Conservation (phyloP, 139 green algal species). For the Micractinium conductrix region DNA sequence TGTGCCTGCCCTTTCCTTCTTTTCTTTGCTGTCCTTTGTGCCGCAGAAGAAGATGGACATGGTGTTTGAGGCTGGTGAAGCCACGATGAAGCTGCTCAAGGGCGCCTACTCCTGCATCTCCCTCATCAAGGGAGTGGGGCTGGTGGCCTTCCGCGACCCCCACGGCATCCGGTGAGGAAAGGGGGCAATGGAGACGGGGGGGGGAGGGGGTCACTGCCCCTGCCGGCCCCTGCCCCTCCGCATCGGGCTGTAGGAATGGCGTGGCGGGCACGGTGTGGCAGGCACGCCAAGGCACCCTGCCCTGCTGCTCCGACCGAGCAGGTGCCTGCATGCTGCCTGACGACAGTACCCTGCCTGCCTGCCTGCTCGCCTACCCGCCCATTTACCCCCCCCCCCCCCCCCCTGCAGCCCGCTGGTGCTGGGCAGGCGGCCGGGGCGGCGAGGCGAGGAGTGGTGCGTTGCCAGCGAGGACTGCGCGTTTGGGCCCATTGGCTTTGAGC, state of each 20-base stretch:
- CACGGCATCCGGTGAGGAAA: constrained; percentile 90
- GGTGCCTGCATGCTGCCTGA: constrained; percentile 53
- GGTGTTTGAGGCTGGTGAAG: constrained; percentile 87
- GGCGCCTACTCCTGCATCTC: constrained; percentile 94
- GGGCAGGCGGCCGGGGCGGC: constrained; percentile 61
- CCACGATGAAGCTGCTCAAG: constrained; percentile 82
- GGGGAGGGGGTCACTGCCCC: no score
- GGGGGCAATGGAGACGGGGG: no score
- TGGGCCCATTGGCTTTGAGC: constrained; percentile 95
- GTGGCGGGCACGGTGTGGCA: no score
- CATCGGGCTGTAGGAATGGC: no score
- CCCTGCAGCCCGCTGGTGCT: constrained; percentile 87
- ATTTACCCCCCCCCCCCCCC: no score
- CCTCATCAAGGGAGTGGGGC: constrained; percentile 92
- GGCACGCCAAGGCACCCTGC: no score
- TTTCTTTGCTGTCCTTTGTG: no score
- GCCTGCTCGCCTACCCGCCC: background rate
- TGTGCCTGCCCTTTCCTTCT: no score
- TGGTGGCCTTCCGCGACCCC: constrained; percentile 97
- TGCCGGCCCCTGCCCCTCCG: no score
- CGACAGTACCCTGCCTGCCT: no score
- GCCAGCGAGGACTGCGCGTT: constrained; percentile 98
- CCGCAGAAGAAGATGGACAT: constrained; percentile 78
- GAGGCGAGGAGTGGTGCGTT: constrained; percentile 89
- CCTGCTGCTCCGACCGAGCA: no score